Conservation (phyloP, 176 grass and related monocot genomes). For the Coix lacrymajobi region DNA sequence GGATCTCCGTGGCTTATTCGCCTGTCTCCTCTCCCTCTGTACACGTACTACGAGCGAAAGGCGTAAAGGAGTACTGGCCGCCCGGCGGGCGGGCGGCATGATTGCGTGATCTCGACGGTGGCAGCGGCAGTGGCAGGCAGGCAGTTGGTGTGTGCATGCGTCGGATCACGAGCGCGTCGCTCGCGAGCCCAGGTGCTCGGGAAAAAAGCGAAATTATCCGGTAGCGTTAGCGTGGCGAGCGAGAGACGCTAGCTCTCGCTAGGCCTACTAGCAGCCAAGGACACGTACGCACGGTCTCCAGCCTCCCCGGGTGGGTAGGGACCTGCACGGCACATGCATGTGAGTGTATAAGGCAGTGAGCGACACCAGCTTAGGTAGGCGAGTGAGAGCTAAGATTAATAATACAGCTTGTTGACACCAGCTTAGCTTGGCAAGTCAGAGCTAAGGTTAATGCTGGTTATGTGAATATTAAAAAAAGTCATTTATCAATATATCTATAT, state of each 20-base stretch:
- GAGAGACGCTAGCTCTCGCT: not conserved
- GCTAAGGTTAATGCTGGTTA: no score
- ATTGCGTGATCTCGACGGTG: conserved; percentile 9
- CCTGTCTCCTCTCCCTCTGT: not conserved
- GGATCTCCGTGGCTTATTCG: not conserved
- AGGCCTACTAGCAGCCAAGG: not conserved
- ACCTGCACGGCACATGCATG: not conserved
- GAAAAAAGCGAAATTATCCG: not conserved
- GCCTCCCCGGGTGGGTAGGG: not conserved
- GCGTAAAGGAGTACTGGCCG: no score
- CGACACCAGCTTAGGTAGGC: not conserved
- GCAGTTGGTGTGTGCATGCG: not conserved
- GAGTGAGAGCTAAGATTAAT: not conserved
- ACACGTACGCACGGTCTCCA: not conserved
- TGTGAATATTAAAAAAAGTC: no score
- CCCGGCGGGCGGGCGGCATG: not conserved
- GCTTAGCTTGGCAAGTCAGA: no score
- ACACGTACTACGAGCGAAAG: not conserved
- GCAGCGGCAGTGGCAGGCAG: not conserved
- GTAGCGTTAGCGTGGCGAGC: conserved; percentile 1
- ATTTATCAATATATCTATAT: no score
- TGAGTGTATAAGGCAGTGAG: not conserved
- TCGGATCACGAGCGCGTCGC: not conserved
- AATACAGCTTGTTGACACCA: no score
- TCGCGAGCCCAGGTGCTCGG: not conserved